Evolutionary conservation across 1,284 basidiomycete genomes (phyloP), one percentile per base, ranked within the genome.

Genomic region (Cystobasidium slooffiae): DNA sequence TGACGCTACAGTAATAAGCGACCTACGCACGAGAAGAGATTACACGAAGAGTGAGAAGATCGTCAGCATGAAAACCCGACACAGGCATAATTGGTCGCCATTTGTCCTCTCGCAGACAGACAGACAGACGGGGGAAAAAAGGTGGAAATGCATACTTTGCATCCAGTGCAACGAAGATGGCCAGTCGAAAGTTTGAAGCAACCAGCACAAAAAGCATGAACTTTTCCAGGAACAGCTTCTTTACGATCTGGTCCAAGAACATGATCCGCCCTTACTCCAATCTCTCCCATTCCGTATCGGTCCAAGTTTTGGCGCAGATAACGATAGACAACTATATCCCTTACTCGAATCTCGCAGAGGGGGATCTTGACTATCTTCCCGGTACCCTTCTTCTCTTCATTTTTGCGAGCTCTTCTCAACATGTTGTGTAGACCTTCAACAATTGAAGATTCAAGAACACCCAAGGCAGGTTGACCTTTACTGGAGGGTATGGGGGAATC

Each of bases 1-100:
- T 81, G 67, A 69, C 77, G 7, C 84, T 85, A 75, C 86, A 86
- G 68, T 86, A 87, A 58, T 76, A 80, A 41, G 77, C 81, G 14
- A 74, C 78, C 79, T 82, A 83, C 5, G 31, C 31, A 31, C 31
- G 31, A 31, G 31, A 31, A 31, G 31, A 31, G 31, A 31, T 2
- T 31, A 31, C 5, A 31, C 31, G 31, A 31, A 31, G 31, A 5
- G 31, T 1, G 31, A 31, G 31, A 31, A 31, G 31, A 31, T 31
- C 31, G 31, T 31, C 31, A 31, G 31, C 31, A 31, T 2, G 31
- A 31, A 31, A 31, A 31, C 5, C 20, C 37, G 59, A n/a, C 14
- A 51, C 16, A 51, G 6, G 47, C 47, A 16, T 6, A 51, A 51
- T 14, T 20, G 20, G 20, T 14, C 47, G 3, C 47, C 20, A 16